These are phyloP conservation scores for Zelonia costaricensis DNA, from an alignment of 208 protist species.

Conservation along the genomic window DNA sequence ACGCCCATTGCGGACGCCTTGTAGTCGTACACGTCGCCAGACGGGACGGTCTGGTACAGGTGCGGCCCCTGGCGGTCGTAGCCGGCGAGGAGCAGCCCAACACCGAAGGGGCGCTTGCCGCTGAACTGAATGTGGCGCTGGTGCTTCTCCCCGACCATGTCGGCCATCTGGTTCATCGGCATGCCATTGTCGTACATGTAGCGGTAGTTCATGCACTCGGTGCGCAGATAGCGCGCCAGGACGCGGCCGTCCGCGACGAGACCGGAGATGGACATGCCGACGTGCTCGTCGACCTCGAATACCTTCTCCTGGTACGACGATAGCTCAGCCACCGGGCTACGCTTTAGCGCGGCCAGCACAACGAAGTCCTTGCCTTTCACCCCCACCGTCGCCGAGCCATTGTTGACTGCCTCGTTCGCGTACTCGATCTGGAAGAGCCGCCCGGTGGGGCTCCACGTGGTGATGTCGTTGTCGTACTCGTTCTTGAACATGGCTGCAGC, in stretches of 20 bases:
- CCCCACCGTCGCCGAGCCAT: constrained; percentile 97
- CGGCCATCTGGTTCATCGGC: constrained; percentile 75
- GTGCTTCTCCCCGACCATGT: constrained; percentile 92
- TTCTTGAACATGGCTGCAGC: constrained; percentile 89
- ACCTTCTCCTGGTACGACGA: constrained; percentile 98
- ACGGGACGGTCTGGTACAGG: constrained; percentile 96
- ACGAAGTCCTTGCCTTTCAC: constrained; percentile 96
- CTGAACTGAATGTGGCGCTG: constrained; percentile 97
- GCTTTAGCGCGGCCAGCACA: constrained; percentile 95
- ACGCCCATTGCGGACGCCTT: constrained; percentile 98
- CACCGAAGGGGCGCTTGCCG: constrained; percentile 97
- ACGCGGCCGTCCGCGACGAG: constrained; percentile 97
- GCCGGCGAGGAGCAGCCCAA: constrained; percentile 98
- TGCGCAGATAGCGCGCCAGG: constrained; percentile 95
- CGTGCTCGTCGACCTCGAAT: constrained; percentile 98
- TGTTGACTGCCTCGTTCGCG: constrained; percentile 99
- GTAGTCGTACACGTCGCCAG: constrained; percentile 98
- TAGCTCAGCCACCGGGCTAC: constrained; percentile 92
- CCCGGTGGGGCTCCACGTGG: constrained; percentile 98
- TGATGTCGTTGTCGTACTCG: constrained; percentile 99
- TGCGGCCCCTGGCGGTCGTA: constrained; percentile 94
- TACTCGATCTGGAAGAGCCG: constrained; percentile 99
- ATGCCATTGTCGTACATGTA: constrained; percentile 89
- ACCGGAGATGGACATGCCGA: constrained; percentile 98
- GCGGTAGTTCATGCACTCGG: constrained; percentile 97